These are phyloP conservation scores for Xylaria scruposa DNA, from an alignment of 495 filamentous ascomycete genomes.

Conservation along the genomic window DNA sequence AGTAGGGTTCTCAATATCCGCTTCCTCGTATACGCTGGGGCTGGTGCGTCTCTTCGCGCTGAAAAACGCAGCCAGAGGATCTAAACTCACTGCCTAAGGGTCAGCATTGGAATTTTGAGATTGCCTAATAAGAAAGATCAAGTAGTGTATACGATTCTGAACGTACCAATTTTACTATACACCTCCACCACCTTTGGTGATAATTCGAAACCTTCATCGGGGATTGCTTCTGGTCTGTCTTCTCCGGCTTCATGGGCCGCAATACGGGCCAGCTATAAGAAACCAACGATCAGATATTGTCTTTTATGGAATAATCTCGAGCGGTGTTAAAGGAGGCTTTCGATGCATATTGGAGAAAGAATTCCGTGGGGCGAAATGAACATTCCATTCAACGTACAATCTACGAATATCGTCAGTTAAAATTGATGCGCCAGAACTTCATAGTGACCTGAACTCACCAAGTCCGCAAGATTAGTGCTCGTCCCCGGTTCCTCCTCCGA, in stretches of 20 bases:
- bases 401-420: slow-evolving; percentile 52
- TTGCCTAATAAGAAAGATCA: not conserved
- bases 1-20: not conserved
- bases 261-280: slow-evolving; percentile 76
- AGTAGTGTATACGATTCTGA: not conserved
- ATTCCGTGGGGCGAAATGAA: not conserved
- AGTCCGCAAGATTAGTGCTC: slow-evolving; percentile 83
- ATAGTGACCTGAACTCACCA: slow-evolving; percentile 42
- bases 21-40: not conserved
- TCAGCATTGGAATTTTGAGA: not conserved
- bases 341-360: not conserved
- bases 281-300: not conserved
- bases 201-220: slow-evolving; percentile 81
- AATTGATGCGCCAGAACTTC: not conserved
- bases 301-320: not conserved
- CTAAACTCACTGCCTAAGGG: slow-evolving; percentile 17
- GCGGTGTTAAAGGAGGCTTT: not conserved
- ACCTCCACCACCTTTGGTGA: slow-evolving; percentile 93
- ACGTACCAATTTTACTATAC: slow-evolving; percentile 73
- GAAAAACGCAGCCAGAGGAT: not conserved
- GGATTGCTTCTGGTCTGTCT: slow-evolving; percentile 43
- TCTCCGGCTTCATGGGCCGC: slow-evolving; percentile 83
- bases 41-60: not conserved
- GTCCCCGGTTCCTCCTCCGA: slow-evolving; percentile 55
- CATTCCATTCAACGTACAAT: slow-evolving; percentile 20